phyloP scores from a whole-genome alignment of 2,329 filamentous ascomycete genomes.

The Hypomyces rosellus region DNA sequence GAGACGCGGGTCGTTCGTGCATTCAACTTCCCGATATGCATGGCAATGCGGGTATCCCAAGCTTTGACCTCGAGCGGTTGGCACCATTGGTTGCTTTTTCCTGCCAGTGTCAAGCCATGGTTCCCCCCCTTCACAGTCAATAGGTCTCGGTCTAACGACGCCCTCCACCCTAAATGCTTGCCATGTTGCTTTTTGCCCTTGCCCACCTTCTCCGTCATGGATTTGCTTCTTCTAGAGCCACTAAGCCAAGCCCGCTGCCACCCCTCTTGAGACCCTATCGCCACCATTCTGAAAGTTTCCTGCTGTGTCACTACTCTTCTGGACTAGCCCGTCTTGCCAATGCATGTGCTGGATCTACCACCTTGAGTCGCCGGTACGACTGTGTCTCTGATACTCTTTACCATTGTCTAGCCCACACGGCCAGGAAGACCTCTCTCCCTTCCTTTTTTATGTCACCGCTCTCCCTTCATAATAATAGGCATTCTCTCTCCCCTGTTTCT shows the following conservation, averaged over 20 bases:
- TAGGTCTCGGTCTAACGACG: not conserved
- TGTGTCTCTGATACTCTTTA: too few relatives aligned
- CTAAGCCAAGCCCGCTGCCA: not conserved
- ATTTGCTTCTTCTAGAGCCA: not conserved
- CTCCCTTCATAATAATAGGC: not conserved
- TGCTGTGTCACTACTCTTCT: too few relatives aligned
- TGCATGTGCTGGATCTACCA: too few relatives aligned
- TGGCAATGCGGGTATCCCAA: not conserved
- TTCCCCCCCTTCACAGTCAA: not conserved
- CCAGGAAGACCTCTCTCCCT: too few relatives aligned
- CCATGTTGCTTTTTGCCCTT: not conserved
- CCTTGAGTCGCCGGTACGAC: too few relatives aligned
- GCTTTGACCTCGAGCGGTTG: not conserved
- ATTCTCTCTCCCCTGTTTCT: conserved; percentile 6
- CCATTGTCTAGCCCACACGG: too few relatives aligned
- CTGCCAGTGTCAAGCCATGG: not conserved
- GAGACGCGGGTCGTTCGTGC: not conserved
- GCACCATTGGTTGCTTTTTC: not conserved
- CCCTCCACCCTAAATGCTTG: not conserved
- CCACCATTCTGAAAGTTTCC: too few relatives aligned
- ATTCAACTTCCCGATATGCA: not conserved
- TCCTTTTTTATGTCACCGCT: too few relatives aligned
- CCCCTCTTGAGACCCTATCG: not conserved
- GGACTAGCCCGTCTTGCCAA: too few relatives aligned
- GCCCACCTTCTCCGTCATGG: not conserved